Evolutionary conservation across 441 rosid genomes (phyloP), one percentile per base, ranked within the genome.

Genomic region (Erodium moschatum): DNA sequence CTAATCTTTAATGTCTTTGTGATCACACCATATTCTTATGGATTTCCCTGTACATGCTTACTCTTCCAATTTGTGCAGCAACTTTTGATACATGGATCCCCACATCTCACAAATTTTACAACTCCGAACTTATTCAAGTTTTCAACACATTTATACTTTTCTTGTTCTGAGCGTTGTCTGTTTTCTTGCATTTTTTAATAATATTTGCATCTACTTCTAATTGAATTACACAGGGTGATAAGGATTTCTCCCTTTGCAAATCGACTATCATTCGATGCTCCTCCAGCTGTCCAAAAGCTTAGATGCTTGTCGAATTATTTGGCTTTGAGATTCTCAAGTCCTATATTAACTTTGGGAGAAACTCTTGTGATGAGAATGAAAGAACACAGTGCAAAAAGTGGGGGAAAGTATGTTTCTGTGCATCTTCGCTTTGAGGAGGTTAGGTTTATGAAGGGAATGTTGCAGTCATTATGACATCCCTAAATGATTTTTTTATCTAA

Each of bases 391-490:
- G 88, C 75, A 18, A 80, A 81, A 69, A 83, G 86, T 74, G 95
- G 92, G 16, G 88, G 86, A 29, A 95, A 92, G 74, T 95, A 92
- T 73, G 82, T 95, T 64, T 95, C 99, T 40, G 91, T 95, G 67
- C 98, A 95, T 86, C 96, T 95, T 80, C 98, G 99, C 71, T 95
- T 92, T 72, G 98, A 95, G 85, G 97, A 92, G 97, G 99, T 92
- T 72, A 75, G 91, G 71, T 78, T 73, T 13, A 19, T 73, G 27
- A 38, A 31, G 18, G 7, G 31, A 38, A 50, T 65, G 29, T 44
- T 77, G 0, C 67, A 13, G 20, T 56, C 50, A 44, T 44, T 44
- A 44, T 44, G 50, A 12, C 50, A 44, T 44, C n/a, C 50, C 12
- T 10, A 10, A 12, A 44, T 44, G 50, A 44, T 24, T 24, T 67